Evolutionary conservation across 2,329 filamentous ascomycete genomes (phyloP), one percentile per base, ranked within the genome.

Genomic region (Rhinocladiella similis): DNA sequence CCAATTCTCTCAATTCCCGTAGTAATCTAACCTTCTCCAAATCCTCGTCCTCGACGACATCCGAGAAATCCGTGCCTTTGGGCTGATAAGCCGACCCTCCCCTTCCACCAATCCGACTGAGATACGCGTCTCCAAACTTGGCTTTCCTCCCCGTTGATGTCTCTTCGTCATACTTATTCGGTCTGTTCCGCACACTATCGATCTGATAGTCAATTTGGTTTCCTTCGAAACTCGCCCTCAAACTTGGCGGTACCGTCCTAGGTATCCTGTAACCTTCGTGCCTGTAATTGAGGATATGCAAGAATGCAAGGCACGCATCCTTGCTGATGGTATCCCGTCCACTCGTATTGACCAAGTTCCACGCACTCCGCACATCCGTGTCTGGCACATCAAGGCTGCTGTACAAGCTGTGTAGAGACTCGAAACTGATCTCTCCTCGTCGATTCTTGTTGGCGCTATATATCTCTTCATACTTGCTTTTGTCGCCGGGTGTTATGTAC

Each of bases 1-100:
- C 92, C 25, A 99, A 78, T 66, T 97, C 93, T 20, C 85, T 82
- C 29, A 99, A 83, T 74, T 97, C 91, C 70, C 94, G 92, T 80
- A 95, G 93, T 63, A 99, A 80, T 52, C 92, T 84, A 43, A 97
- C 94, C 74, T 97, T 94, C 74, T 99, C 94, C 91, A 94, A 97
- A 71, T 99, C 94, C 67, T 86, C 85, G 22, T 95, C 93, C 59
- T 89, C 89, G 70, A 91, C 90, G 61, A 90, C 88, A 36, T 83
- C 81, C 56, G 86, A 88, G 71, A 97, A 97, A 76, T 99, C 92
- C 1, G 94, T 99, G 22, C 94, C 94, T 52, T 67, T 67, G n/a
- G 63, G 64, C 39, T 87, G 80, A 7, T 89, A 84, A 75, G 94
- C 93, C 57, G 83, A 87, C 64, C 87, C 86, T 68, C 92, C 88